phyloP scores from a whole-genome alignment of 306 rosid genomes.

The Sphenostylis stenocarpa region DNA sequence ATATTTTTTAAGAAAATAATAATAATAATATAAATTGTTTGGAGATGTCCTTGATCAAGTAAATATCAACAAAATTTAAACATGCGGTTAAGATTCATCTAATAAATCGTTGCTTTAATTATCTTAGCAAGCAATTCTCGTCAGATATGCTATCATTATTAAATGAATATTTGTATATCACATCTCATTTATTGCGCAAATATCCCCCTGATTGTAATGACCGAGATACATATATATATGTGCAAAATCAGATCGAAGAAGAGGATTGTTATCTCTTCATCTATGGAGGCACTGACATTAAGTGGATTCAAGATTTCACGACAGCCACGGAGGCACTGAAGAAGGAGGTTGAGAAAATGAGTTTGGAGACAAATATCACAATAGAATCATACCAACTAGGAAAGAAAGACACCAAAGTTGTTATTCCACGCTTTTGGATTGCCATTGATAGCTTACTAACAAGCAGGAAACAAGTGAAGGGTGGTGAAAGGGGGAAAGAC shows the following conservation, averaged over 20 bases:
- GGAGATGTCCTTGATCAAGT: too few species aligned
- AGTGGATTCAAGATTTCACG: constrained; percentile 6
- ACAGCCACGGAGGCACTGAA: background rate
- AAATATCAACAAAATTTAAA: too few species aligned
- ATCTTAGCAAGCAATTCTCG: too few species aligned
- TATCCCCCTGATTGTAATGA: too few species aligned
- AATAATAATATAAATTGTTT: too few species aligned
- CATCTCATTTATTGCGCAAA: too few species aligned
- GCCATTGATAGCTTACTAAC: constrained; percentile 24
- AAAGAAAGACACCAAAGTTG: background rate
- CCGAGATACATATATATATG: background rate
- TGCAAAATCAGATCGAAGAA: constrained; percentile 18
- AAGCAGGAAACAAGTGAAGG: background rate
- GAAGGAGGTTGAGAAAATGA: background rate
- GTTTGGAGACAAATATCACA: background rate
- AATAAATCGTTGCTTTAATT: too few species aligned
- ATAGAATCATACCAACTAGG: constrained; percentile 27
- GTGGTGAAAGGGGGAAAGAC: background rate
- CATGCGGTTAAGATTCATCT: too few species aligned
- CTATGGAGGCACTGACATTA: constrained; percentile 17
- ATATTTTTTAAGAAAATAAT: too few species aligned
- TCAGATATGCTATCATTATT: too few species aligned
- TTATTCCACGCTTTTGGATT: constrained; percentile 20
- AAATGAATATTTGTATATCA: too few species aligned
- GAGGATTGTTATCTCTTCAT: constrained; percentile 30